phyloP scores from a whole-genome alignment of 768 basidiomycete species.

The Butyriboletus loyo region DNA sequence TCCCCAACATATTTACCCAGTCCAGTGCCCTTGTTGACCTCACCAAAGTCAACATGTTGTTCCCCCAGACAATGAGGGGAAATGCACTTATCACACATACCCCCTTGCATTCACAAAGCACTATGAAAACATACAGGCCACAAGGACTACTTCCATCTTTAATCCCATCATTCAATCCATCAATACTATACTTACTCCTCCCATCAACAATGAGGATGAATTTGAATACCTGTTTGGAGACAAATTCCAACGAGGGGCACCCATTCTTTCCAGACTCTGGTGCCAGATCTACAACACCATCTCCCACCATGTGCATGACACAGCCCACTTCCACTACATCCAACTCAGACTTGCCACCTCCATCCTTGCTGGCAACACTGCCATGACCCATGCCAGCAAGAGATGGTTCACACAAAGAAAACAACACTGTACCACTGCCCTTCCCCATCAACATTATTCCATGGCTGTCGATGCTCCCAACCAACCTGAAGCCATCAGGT shows the following conservation, averaged over 20 bases:
- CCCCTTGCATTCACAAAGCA: too few species aligned
- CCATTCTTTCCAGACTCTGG: too few species aligned
- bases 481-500: neutral
- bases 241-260: too few species aligned
- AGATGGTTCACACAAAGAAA: neutral
- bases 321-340: neutral
- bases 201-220: too few species aligned
- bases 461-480: neutral
- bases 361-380: neutral
- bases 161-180: too few species aligned
- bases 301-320: neutral
- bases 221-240: too few species aligned
- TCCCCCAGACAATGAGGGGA: neutral
- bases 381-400: neutral
- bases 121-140: too few species aligned
- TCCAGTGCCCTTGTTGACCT: neutral
- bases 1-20: too few species aligned
- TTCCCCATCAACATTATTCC: neutral
- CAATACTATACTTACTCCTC: neutral
- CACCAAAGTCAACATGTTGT: neutral
- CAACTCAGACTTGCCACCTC: constrained; percentile 5
- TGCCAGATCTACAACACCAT: constrained; percentile 7
- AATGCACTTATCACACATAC: too few species aligned
- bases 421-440: neutral
- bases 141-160: too few species aligned